phyloP scores from a whole-genome alignment of 2,329 filamentous ascomycete species.

The Atkinsonella hypoxylon region DNA sequence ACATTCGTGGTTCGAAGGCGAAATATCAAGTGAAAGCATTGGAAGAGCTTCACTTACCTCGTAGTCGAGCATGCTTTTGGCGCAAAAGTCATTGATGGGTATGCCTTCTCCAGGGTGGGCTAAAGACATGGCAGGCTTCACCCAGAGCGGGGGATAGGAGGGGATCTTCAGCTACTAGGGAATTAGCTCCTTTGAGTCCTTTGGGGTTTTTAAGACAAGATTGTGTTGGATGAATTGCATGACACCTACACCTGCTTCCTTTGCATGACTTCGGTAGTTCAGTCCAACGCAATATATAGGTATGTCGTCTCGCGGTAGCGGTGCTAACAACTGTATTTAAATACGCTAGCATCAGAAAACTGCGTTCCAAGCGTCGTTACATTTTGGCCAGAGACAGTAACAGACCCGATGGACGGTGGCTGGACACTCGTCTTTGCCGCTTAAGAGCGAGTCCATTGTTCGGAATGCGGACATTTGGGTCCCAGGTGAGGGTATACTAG shows the following conservation, averaged over 20 bases:
- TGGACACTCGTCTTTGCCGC: background rate
- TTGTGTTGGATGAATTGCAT: background rate
- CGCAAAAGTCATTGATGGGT: slow-evolving; percentile 24
- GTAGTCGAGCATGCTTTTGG: slow-evolving; percentile 30
- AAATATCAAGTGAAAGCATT: too few relatives aligned
- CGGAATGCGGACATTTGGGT: slow-evolving; percentile 5
- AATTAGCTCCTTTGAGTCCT: background rate
- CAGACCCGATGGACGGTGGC: background rate
- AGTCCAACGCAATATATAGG: slow-evolving; percentile 17
- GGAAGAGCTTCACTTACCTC: slow-evolving; percentile 16
- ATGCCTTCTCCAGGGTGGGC: slow-evolving; percentile 10
- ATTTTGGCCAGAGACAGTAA: too few relatives aligned
- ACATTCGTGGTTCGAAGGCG: too few relatives aligned
- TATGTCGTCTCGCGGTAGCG: background rate
- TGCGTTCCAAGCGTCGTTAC: too few relatives aligned
- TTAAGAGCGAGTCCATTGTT: background rate
- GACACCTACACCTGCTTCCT: slow-evolving; percentile 10
- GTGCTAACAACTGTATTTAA: slow-evolving; percentile 1
- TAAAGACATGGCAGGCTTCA: slow-evolving; percentile 12
- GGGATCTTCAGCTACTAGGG: slow-evolving; percentile 7
- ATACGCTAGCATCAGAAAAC: too few relatives aligned
- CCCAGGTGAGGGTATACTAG: background rate
- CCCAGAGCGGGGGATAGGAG: slow-evolving; percentile 9
- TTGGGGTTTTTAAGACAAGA: background rate
- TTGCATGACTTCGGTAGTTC: slow-evolving; percentile 17